phyloP scores from a whole-genome alignment of 129 eudicot species.

The Saussurea involucrata region DNA sequence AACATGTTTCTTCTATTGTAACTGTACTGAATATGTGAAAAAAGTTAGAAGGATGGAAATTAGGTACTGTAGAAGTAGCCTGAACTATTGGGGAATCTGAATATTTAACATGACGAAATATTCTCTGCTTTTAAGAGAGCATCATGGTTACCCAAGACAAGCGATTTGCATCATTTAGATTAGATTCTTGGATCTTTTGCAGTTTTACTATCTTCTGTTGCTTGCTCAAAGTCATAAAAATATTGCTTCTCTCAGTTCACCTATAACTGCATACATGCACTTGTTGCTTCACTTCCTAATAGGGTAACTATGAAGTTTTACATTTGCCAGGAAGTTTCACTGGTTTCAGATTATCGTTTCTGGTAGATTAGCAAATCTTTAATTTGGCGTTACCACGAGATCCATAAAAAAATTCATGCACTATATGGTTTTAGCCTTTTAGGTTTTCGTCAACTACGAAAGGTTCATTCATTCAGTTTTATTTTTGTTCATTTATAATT shows the following conservation, averaged over 20 bases:
- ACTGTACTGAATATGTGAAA: background rate
- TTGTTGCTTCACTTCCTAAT: background rate
- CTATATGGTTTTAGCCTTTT: background rate
- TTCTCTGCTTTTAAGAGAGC: background rate
- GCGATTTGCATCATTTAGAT: background rate
- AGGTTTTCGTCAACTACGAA: background rate
- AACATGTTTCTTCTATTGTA: background rate
- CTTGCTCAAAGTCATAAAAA: background rate
- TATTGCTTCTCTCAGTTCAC: background rate
- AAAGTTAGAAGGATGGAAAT: background rate
- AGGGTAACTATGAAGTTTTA: background rate
- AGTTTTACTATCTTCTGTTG: background rate
- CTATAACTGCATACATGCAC: background rate
- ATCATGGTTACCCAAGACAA: background rate
- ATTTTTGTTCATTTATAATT: background rate
- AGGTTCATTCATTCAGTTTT: background rate
- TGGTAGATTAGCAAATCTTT: background rate
- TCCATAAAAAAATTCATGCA: background rate
- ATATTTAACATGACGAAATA: background rate
- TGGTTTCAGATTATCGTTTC: background rate
- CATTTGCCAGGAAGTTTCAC: background rate
- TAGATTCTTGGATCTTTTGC: background rate
- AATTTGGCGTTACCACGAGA: background rate
- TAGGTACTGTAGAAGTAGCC: background rate
- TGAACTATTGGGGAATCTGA: background rate